These are phyloP conservation scores for Tolypocladium nubicola DNA, from an alignment of 2,329 filamentous ascomycete species.

Conservation along the genomic window DNA sequence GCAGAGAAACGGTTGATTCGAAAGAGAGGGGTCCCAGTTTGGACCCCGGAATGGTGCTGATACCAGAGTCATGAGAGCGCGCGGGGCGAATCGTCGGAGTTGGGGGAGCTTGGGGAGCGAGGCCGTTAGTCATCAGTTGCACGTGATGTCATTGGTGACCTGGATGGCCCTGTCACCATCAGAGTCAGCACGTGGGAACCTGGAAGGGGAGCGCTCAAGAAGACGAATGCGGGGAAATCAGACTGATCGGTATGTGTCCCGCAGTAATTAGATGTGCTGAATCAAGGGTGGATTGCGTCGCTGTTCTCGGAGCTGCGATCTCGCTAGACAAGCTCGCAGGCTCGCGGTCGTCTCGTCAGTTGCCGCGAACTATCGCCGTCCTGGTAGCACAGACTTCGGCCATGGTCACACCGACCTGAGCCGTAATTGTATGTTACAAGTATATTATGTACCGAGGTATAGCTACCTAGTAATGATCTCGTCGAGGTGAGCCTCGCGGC, in stretches of 20 bases:
- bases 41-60: slow-evolving; percentile 22
- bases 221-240: slow-evolving; percentile 1
- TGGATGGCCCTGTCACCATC: slow-evolving; percentile 4
- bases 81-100: slow-evolving; percentile 22
- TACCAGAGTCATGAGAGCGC: slow-evolving; percentile 19
- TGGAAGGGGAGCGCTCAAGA: not conserved
- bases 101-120: not conserved
- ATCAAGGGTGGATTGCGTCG: too few relatives aligned
- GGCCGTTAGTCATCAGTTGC: not conserved
- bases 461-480: slow-evolving; percentile 1
- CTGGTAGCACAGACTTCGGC: too few relatives aligned
- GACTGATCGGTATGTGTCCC: too few relatives aligned
- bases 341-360: too few relatives aligned
- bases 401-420: too few relatives aligned
- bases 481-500: slow-evolving; percentile 1
- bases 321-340: not conserved
- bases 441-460: slow-evolving; percentile 1
- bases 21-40: slow-evolving; percentile 18
- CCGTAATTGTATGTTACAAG: not conserved
- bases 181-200: slow-evolving; percentile 4
- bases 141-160: not conserved
- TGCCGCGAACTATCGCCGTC: too few relatives aligned
- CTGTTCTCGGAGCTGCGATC: too few relatives aligned
- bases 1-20: not conserved
- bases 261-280: not conserved